These are phyloP conservation scores for Ramularia endophylla DNA, from an alignment of 2,329 filamentous ascomycete species.

Conservation along the genomic window DNA sequence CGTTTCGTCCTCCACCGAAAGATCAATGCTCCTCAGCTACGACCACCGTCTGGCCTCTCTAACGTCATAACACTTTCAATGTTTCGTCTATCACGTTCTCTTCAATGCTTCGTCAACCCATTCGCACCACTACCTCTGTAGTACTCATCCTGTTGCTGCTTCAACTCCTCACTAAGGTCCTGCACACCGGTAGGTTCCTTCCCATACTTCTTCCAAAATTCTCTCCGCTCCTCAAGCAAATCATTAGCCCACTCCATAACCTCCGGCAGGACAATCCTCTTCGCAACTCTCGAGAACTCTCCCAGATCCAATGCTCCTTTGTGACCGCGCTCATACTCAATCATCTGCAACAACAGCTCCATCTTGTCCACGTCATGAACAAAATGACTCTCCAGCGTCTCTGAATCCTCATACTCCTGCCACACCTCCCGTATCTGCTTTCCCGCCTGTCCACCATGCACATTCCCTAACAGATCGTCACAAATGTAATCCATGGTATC, in stretches of 20 bases:
- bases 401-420: slow-evolving; percentile 89
- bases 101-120: slow-evolving; percentile 1
- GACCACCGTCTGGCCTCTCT: no score
- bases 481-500: slow-evolving; percentile 91
- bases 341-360: slow-evolving; percentile 88
- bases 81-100: not conserved
- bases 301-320: slow-evolving; percentile 65
- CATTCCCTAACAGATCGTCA: slow-evolving; percentile 62
- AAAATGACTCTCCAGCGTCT: slow-evolving; percentile 78
- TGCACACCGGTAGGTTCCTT: slow-evolving; percentile 22
- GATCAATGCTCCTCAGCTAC: no score
- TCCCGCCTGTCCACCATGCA: slow-evolving; percentile 65
- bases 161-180: slow-evolving; percentile 23
- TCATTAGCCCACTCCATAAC: slow-evolving; percentile 73
- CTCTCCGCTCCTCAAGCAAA: slow-evolving; percentile 67
- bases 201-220: slow-evolving; percentile 56
- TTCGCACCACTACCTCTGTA: slow-evolving; percentile 22
- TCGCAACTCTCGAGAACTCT: slow-evolving; percentile 79
- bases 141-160: slow-evolving; percentile 31
- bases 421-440: slow-evolving; percentile 71
- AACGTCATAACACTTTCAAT: no score
- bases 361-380: slow-evolving; percentile 98
- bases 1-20: no score
- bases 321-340: slow-evolving; percentile 81
- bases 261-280: slow-evolving; percentile 67